Base-by-base conservation (phyloP, 768 basidiomycete genomes). In the Mrakia frigida region DNA sequence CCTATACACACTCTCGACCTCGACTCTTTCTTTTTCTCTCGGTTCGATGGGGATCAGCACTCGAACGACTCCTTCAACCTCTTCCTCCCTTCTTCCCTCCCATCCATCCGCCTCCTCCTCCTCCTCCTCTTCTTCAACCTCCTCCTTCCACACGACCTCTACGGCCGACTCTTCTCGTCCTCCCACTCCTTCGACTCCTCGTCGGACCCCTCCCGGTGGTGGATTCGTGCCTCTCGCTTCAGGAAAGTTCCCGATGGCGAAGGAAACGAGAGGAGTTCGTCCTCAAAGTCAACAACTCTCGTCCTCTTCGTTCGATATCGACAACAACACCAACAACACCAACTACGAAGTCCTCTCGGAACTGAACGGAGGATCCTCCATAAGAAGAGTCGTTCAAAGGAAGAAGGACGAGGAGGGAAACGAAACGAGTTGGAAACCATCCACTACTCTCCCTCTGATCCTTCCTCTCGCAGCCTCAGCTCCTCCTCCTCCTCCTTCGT, bases 211-310 rank as follows among this genome's bases (percentile, higher is more conserved):
- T 5, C 63, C 63, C 33, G 21, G 21, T 7, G n/a, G n/a, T 14
- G 37, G 31, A 13, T 39, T 39, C 18, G 63, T 39, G 0, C 33
- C 63, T 18, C n/a, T 65, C 31, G n/a, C 63, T 9, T 33, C 37
- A 31, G 63, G 31, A 6, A 39, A 35, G 37, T 21, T 65, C n/a
- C 18, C 63, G 37, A 13, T 37, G 23, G 21, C 31, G 5, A 39
- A 35, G 21, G 63, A 31, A 65, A 65, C 63, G 63, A 33, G 63
- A 65, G 63, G 63, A 65, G n/a, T n/a, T 28, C 56, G 56, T 9
- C 56, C 56, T 56, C n/a, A 10, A 4, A n/a, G 25, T 3, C 56
- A 56, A 14, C 56, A n/a, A n/a, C n/a, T n/a, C n/a, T n/a, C n/a
- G n/a, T n/a, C n/a, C n/a, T 56, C 56, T 18, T 56, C 56, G 1